These are phyloP conservation scores for Trichothecium roseum DNA, from an alignment of 2,329 filamentous ascomycete genomes.

Conservation along the genomic window DNA sequence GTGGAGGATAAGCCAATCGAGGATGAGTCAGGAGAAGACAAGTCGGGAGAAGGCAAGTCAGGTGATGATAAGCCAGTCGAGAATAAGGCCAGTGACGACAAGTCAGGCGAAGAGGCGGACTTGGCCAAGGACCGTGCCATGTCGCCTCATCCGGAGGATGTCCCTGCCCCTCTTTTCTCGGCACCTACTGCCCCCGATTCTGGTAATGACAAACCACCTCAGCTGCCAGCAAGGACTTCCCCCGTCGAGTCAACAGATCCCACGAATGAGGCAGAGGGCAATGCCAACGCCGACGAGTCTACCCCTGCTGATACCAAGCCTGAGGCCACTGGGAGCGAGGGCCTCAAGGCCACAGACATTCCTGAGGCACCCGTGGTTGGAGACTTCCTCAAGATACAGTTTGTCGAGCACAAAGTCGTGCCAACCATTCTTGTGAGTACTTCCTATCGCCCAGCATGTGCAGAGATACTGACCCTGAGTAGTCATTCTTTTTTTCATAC, in stretches of 20 bases:
- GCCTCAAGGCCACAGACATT: background rate
- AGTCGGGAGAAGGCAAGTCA: too few relatives aligned
- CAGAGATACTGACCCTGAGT: slow-evolving; percentile 7
- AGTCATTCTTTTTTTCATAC: slow-evolving; percentile 97
- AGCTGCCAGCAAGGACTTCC: slow-evolving; percentile 4
- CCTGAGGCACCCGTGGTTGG: slow-evolving; percentile 66
- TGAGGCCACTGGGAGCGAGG: background rate
- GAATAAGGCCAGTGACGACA: too few relatives aligned
- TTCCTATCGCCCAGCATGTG: background rate
- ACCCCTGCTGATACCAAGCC: background rate
- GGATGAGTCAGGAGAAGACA: too few relatives aligned
- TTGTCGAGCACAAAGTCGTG: slow-evolving; percentile 88
- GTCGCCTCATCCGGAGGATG: slow-evolving; percentile 54
- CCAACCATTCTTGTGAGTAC: slow-evolving; percentile 79
- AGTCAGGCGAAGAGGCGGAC: too few relatives aligned
- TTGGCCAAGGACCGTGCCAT: slow-evolving; percentile 15
- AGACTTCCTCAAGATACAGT: slow-evolving; percentile 90
- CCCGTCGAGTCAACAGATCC: background rate
- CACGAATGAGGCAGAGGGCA: background rate
- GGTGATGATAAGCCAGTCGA: too few relatives aligned
- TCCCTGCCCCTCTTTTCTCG: slow-evolving; percentile 51
- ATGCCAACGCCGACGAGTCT: background rate
- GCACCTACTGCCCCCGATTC: slow-evolving; percentile 17
- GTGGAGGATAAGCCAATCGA: too few relatives aligned
- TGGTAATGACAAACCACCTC: slow-evolving; percentile 13